Evolutionary conservation across 176 grass and related monocot genomes (phyloP), one percentile per base, ranked within the genome.

Genomic region (Carex scoparia): DNA sequence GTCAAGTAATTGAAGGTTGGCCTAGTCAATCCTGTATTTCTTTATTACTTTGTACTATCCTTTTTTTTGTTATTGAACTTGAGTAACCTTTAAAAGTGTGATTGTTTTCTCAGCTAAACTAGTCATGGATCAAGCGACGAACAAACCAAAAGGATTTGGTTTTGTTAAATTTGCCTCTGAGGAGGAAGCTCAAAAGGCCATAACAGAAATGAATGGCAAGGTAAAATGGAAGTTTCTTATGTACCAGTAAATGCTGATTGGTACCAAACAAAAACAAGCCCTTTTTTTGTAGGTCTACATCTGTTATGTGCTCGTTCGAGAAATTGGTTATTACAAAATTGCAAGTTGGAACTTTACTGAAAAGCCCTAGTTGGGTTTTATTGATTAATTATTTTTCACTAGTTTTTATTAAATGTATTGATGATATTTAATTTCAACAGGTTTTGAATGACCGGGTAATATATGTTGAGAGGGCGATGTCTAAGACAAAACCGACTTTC

Each of bases 121-220:
- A 63, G 63, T 90, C n/a, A 87, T 84, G 85, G 71, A 87, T 83
- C 81, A 40, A 64, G 70, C 58, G 12, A 53, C 84, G 32, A 37
- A 84, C 74, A 86, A 51, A 84, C 86, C 95, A n/a, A 94, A 94
- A 82, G 95, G 95, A 49, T 94, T 97, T 54, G 91, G 95, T 40
- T 97, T 97, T 79, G 87, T 93, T 35, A 97, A 94, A 87, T 94
- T 93, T 87, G 92, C 92, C 12, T 91, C 88, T 55, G 85, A 90
- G 13, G 85, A 86, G 16, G 88, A 90, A 81, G 88, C 85, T 33
- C 70, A 80, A 38, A 87, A 87, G 78, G 88, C 95, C 51, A 81
- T 87, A 27, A 66, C 86, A 19, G 92, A 94, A 69, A 94, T 93
- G 92, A 91, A 91, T 12, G 92, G 92, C 86, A 94, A 97, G 89